Base-by-base conservation (phyloP, 768 basidiomycete genomes). In the Leccinum longicurvipes region DNA sequence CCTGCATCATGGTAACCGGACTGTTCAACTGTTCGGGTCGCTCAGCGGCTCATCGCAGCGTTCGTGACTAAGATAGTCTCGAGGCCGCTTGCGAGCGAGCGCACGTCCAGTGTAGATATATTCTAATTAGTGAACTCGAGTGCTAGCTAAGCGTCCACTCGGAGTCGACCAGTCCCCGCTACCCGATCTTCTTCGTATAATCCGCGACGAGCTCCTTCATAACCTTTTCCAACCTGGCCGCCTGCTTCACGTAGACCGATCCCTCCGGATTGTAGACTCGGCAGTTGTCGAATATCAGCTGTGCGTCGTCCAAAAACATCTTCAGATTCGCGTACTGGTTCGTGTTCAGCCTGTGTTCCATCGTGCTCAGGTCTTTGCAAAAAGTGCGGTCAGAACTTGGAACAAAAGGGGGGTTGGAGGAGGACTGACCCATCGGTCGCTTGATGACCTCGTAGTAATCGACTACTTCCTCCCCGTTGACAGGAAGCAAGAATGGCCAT, bases 401-500 rank as follows among this genome's bases (percentile, higher is more conserved):
- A 17, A n/a, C 17, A 12, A 14, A 15, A n/a, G 39, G 3, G 15
- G 1, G 11, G 27, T 23, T 25, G 23, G 10, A 41, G 52, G 24
- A 55, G 21, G 54, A 77, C 84, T 55, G 61, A 93, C 93, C 94
- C 95, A 98, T 98, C 3, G 97, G 97, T 55, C 85, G 75, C 63
- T 85, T 86, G 67, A 98, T 86, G 47, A 94, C 83, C 21, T 92
- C 87, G 70, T 92, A 89, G 64, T 99, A 99, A 67, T 98, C 95
- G 6, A 79, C 70, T 6, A 95, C 95, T 57, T 93, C 88, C 6
- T 83, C 82, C 3, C 71, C 75, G 60, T 87, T 85, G 44, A 98
- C 95, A 3, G 97, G 93, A 51, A 78, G 69, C 28, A 78, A 73
- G 74, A 98, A 99, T 6, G 97, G 84, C 95, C 97, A 99, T 1